Base-by-base conservation (phyloP, 2,329 filamentous ascomycete genomes). In the Penicillium paneum region DNA sequence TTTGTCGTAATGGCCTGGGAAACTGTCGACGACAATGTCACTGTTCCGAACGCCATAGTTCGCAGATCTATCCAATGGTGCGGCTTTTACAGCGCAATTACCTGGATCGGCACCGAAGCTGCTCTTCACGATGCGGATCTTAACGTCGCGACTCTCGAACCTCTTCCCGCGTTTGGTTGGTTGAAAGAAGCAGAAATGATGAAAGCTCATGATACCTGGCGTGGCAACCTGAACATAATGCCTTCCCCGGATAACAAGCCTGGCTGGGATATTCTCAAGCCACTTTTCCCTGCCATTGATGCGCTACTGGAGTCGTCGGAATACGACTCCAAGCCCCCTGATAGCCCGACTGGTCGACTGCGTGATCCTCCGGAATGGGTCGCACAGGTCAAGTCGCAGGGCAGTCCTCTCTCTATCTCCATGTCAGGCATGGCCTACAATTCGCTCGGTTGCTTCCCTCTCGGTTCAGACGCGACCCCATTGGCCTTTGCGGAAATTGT, bases 91-190 rank as follows among this genome's bases (percentile, higher is more conserved):
- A 78, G 72, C 54, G 72, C 70, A 5, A 65, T 79, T 6, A 67
- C 71, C 7, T 80, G 76, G 75, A 76, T 78, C 46, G 76, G 75
- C 5, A 55, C 70, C 1, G 55, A 67, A 41, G 59, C 67, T 26
- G 71, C 77, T 8, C 59, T 79, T 17, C 59, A 61, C 3, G 66
- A 79, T 60, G 67, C 71, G 2, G 56, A 62, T 5, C 45, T 68
- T 10, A 73, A 73, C 31, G 57, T 60, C 24, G 68, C 71, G 11
- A 61, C 58, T 8, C 47, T 57, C 0, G 71, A 78, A 53, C 77
- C 77, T 12, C 65, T 79, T 3, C 73, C 76, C 6, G 75, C 77
- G 1, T 75, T 79, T 52, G 71, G 74, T 47, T 79, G 76, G 76
- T 56, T 79, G 51, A 79, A 79, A 57, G 73, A 77, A 39, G 65